Percentiles rank a stretch among this genome's conserved stretches.
These are phyloP conservation scores for Beauveria pseudobassiana DNA, from an alignment of 2,329 filamentous ascomycete genomes.

Conservation along the genomic window DNA sequence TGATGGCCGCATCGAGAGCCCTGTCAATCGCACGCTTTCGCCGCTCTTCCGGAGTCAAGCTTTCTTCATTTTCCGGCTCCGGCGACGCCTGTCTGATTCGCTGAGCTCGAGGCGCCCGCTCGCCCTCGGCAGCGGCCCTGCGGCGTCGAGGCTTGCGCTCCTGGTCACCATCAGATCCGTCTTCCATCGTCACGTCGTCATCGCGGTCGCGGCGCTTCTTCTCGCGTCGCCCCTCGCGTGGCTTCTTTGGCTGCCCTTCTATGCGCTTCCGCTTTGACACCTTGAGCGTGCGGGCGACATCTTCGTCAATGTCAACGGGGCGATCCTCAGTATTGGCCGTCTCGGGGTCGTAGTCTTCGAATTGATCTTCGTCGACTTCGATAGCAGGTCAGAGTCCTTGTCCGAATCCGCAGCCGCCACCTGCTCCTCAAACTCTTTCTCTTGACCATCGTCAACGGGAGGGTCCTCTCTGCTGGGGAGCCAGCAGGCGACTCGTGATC, in stretches of 20 bases:
- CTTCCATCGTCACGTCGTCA: constrained; percentile 41
- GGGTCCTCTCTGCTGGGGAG: constrained; percentile 24
- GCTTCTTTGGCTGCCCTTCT: constrained; percentile 63
- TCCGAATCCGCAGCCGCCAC: constrained; percentile 39
- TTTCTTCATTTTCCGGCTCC: constrained; percentile 66
- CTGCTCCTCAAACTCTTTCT: constrained; percentile 35
- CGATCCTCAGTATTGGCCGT: constrained; percentile 56
- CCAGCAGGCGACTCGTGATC: constrained; percentile 37
- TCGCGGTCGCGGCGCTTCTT: constrained; percentile 51
- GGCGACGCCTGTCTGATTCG: constrained; percentile 37
- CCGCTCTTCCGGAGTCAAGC: constrained; percentile 76
- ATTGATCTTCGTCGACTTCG: constrained; percentile 63
- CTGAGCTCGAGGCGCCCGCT: constrained; percentile 42
- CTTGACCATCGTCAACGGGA: constrained; percentile 33
- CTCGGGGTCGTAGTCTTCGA: constrained; percentile 61
- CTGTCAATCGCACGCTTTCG: constrained; percentile 76
- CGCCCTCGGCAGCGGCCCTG: constrained; percentile 35
- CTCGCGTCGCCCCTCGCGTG: constrained; percentile 63
- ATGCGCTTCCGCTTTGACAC: constrained; percentile 58
- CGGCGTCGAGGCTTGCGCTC: constrained; percentile 39
- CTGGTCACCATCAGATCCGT: constrained; percentile 38
- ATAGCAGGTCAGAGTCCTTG: constrained; percentile 52
- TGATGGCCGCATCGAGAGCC: constrained; percentile 81
- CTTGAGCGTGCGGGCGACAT: constrained; percentile 55
- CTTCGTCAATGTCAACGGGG: constrained; percentile 61